Base-by-base conservation (phyloP, 2,329 filamentous ascomycete genomes). In the Clonostachys solani region DNA sequence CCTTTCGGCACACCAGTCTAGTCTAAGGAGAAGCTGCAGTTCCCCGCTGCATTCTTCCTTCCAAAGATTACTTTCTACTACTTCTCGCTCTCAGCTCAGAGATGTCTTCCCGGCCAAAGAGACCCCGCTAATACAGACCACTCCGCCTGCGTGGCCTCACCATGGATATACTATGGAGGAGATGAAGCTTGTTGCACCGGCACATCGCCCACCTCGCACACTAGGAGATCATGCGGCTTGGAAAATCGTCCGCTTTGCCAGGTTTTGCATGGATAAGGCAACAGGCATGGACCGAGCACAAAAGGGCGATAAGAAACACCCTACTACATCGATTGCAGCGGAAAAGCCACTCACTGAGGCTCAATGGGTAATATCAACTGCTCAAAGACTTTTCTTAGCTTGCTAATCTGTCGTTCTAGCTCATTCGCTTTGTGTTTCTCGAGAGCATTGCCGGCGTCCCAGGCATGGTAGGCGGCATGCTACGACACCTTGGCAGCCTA, bases 401-500 rank as follows among this genome's bases (percentile, higher is more conserved):
- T 6, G 38, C n/a, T 13, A 10, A 12, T 37, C 45, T 33, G 12
- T 37, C 15, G 35, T 36, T 2, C 18, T 19, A 76, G 75, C 76
- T 96, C 57, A 81, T 88, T 43, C 81, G 92, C 7, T 92, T 96
- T 61, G 80, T 99, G 56, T 99, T 99, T 67, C 78, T 99, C 34
- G 94, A 99, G 66, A 92, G 86, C 43, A 89, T 99, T 37, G 94
- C 94, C 12, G 94, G 91, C 35, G 94, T 97, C 0, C 94, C 94
- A 0, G 94, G 94, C 9, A 97, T 97, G 90, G 92, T 97, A 1
- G 94, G 87, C 1, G 94, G 91, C 18, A 96, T 96, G 88, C 75
- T 97, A 13, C 78, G 94, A 34, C 94, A 99, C 68, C 76, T 97
- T 36, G 83, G 87, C 61, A 92, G 86, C 54, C 78, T 97, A 60